Percentiles rank a stretch among this genome's conserved stretches.
Conservation (phyloP, 768 basidiomycete species). For the Boletus rubescentipes region DNA sequence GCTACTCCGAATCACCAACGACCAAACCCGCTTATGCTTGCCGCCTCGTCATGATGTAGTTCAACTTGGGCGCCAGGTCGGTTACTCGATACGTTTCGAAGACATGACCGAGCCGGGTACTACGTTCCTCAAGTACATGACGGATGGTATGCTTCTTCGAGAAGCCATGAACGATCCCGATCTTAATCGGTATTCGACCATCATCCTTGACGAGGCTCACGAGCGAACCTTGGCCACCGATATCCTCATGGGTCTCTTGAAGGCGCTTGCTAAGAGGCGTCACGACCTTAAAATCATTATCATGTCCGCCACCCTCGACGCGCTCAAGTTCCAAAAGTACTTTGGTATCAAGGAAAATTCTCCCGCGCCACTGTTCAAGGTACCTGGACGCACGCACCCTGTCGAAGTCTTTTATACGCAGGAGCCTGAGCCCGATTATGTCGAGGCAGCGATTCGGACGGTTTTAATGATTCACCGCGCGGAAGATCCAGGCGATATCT, state of each 20-base stretch:
- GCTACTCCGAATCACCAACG: not conserved
- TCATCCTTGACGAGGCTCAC: constrained; percentile 98
- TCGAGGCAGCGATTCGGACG: constrained; percentile 94
- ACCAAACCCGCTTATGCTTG: constrained; percentile 2
- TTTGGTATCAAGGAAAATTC: constrained; percentile 52
- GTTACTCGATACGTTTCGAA: constrained; percentile 98
- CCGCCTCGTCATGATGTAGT: constrained; percentile 46
- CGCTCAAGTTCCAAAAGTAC: constrained; percentile 95
- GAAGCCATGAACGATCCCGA: constrained; percentile 97
- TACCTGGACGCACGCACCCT: constrained; percentile 91
- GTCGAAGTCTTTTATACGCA: constrained; percentile 95
- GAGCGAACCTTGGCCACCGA: constrained; percentile 97
- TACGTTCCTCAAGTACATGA: constrained; percentile 99
- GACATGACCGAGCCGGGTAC: constrained; percentile 77
- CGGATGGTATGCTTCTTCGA: constrained; percentile 97
- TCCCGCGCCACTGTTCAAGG: constrained; percentile 80
- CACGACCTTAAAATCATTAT: constrained; percentile 93
- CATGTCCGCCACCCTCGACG: constrained; percentile 98
- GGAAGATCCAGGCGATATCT: constrained; percentile 89
- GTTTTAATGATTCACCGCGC: constrained; percentile 97
- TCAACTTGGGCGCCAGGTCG: constrained; percentile 89
- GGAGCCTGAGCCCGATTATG: constrained; percentile 92
- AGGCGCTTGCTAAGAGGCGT: constrained; percentile 76
- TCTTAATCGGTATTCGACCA: constrained; percentile 88
- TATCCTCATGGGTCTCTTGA: constrained; percentile 96